Conservation (phyloP, 164 flowering plant species). For the Piper longum region DNA sequence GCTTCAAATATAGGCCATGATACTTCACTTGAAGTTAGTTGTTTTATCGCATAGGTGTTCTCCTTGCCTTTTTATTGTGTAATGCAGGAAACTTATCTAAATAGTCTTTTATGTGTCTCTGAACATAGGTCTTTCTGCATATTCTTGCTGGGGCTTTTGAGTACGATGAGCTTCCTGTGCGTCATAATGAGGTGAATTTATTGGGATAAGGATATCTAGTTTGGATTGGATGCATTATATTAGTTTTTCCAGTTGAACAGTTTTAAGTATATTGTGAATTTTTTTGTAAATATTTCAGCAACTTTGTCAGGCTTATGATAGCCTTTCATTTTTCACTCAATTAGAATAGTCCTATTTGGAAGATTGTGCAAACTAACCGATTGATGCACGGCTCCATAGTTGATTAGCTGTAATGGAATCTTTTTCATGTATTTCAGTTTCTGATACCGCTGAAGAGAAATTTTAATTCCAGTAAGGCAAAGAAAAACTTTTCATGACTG, state of each 20-base stretch:
- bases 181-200: constrained; percentile 86
- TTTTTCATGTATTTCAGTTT: no score
- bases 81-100: not conserved
- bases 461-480: not conserved
- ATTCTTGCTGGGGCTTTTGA: constrained; percentile 88
- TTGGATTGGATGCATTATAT: not conserved
- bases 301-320: no score
- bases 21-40: constrained; percentile 83
- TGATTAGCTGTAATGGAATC: no score
- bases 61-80: not conserved
- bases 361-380: no score
- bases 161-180: constrained; percentile 92
- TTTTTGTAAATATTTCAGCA: no score
- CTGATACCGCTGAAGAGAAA: not conserved
- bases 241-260: no score
- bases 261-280: not conserved
- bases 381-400: no score
- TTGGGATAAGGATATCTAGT: not conserved
- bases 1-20: constrained; percentile 82
- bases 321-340: no score
- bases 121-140: constrained; percentile 59
- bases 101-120: not conserved
- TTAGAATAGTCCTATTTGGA: no score
- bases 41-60: not conserved
- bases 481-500: not conserved